Percentiles rank a stretch among this genome's conserved stretches.
These are phyloP conservation scores for Batkoa obscura DNA, from an alignment of 371 early-diverging fungal species.

Conservation along the genomic window DNA sequence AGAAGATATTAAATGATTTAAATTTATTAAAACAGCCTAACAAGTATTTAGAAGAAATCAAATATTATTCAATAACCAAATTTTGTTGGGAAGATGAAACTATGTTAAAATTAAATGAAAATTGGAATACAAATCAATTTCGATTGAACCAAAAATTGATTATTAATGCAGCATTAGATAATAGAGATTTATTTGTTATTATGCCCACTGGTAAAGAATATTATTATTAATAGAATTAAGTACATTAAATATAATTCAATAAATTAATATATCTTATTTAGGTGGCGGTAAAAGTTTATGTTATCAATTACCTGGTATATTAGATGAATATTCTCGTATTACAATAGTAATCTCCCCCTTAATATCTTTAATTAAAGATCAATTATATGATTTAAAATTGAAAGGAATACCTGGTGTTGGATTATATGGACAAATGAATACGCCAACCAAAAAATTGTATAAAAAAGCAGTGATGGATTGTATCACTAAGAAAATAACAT, in stretches of 20 bases:
- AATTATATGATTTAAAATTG: constrained; percentile 62
- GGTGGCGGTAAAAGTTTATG: constrained; percentile 97
- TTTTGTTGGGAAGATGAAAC: too few species aligned
- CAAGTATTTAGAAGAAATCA: too few species aligned
- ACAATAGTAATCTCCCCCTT: constrained; percentile 96
- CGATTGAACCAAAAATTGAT: constrained; percentile 76
- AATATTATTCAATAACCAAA: too few species aligned
- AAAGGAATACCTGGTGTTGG: constrained; percentile 62
- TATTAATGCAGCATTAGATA: constrained; percentile 73
- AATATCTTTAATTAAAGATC: constrained; percentile 95
- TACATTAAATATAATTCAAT: neutral
- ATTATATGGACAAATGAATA: constrained; percentile 39
- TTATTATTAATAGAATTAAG: too few species aligned
- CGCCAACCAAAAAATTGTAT: constrained; percentile 16
- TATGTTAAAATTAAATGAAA: too few species aligned
- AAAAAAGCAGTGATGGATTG: neutral
- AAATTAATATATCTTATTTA: neutral
- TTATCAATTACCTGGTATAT: constrained; percentile 90
- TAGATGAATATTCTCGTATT: constrained; percentile 21
- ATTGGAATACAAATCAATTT: too few species aligned
- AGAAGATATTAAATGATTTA: too few species aligned
- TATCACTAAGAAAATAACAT: neutral
- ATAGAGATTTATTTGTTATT: constrained; percentile 90
- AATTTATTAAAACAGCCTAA: too few species aligned
- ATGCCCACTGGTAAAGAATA: constrained; percentile 82